Base-by-base conservation (phyloP, 352 stramenopile species). In the Pythium aristosporum region DNA sequence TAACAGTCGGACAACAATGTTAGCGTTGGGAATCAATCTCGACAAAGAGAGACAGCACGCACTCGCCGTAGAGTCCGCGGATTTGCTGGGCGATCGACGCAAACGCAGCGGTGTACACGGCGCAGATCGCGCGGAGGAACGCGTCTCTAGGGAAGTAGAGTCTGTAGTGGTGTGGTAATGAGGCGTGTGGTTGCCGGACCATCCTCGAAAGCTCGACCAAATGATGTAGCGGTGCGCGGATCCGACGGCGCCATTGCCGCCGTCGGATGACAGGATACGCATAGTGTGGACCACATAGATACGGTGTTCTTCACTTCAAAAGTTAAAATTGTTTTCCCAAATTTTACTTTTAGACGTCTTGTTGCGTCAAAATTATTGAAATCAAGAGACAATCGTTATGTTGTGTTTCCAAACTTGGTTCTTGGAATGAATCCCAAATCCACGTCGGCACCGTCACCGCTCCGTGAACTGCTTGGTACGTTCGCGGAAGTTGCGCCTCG, bases 41-140 rank as follows among this genome's bases (percentile, higher is more conserved):
- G 48, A 23, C 10, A 15, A 52, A 62, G 18, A 69, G n/a, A 30
- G 61, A 18, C 25, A 30, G 11, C 9, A 87, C 85, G 34, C 78
- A 91, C 68, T 72, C 62, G 58, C 85, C 85, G 52, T 88, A 87
- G 21, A 98, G 80, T 28, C 88, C 87, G n/a, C 73, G 81, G 48
- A 88, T 88, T 75, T 97, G 88, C 8, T 70, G 47, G 46, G 80
- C 88, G 57, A 95, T 92, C 3, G 88, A 97, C 16, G 79, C 74
- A 54, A 96, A 96, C 12, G 91, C 87, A 34, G 46, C 50, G 15
- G 60, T 63, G 49, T 91, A 89, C 44, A 91, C 63, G 1, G 42
- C 58, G 43, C 74, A 87, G 53, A 88, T 49, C 9, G 63, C 67
- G 32, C 72, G 73, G 18, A 88, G 63, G 67, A 88, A 86, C 42